These are phyloP conservation scores for Ulmus americana DNA, from an alignment of 331 rosid genomes.

Conservation along the genomic window DNA sequence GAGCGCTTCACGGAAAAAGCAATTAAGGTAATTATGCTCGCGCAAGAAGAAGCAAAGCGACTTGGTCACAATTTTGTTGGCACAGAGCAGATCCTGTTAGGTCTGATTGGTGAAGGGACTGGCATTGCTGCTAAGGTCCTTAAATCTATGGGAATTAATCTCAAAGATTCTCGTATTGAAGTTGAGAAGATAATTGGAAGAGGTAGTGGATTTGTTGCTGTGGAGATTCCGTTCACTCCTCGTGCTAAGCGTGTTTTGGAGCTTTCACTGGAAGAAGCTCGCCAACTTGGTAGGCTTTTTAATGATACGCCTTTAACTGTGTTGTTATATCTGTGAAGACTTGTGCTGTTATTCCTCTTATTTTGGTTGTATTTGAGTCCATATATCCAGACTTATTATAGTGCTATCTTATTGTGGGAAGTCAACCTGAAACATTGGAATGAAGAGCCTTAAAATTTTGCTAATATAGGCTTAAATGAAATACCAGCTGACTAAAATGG, in stretches of 20 bases:
- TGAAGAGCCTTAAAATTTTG: too few species aligned
- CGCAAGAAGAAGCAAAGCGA: slow-evolving; percentile 93
- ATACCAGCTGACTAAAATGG: too few species aligned
- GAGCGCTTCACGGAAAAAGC: slow-evolving; percentile 94
- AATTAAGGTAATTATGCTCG: slow-evolving; percentile 80
- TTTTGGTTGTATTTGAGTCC: too few species aligned
- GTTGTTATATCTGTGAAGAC: background rate
- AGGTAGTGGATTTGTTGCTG: slow-evolving; percentile 94
- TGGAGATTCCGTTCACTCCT: slow-evolving; percentile 93
- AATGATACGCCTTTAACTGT: background rate
- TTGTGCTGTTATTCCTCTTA: background rate
- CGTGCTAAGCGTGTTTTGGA: slow-evolving; percentile 96
- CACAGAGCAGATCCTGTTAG: slow-evolving; percentile 85
- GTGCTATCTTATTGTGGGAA: too few species aligned
- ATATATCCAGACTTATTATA: too few species aligned
- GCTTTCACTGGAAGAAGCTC: slow-evolving; percentile 92
- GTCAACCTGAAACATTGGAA: too few species aligned
- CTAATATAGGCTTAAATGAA: too few species aligned
- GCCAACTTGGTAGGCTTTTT: slow-evolving; percentile 70
- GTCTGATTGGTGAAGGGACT: slow-evolving; percentile 96
- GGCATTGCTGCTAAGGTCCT: slow-evolving; percentile 97
- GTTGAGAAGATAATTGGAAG: slow-evolving; percentile 97
- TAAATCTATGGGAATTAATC: slow-evolving; percentile 87
- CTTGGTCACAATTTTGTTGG: slow-evolving; percentile 98
- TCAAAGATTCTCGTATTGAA: slow-evolving; percentile 90